Evolutionary conservation across 1,284 basidiomycete genomes (phyloP).

Genomic region (Phellopilus nigrolimitatus): DNA sequence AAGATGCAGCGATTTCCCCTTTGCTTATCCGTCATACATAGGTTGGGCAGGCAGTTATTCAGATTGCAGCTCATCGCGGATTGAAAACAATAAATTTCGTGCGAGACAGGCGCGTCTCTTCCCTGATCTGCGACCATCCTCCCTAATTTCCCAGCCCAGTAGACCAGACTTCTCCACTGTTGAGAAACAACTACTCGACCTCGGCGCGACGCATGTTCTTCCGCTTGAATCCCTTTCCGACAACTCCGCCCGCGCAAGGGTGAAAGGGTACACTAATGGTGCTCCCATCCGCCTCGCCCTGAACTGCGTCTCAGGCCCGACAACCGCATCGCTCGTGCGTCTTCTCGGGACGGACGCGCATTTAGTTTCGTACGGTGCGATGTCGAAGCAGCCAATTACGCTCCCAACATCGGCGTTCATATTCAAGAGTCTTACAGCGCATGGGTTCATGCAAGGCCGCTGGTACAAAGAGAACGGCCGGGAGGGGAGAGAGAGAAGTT

Average conservation of each 20-base stretch:
- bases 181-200: slow-evolving; percentile 43
- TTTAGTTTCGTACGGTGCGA: slow-evolving; percentile 82
- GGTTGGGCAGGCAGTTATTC: slow-evolving; percentile 78
- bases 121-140: slow-evolving; percentile 1
- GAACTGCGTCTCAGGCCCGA: slow-evolving; percentile 75
- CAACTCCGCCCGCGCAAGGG: slow-evolving; percentile 6
- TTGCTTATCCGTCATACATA: too few relatives aligned
- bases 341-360: slow-evolving; percentile 62
- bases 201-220: slow-evolving; percentile 67
- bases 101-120: slow-evolving; percentile 50
- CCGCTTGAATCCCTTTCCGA: slow-evolving; percentile 6
- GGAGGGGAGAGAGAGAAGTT: slow-evolving; percentile 39
- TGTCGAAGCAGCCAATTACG: slow-evolving; percentile 77
- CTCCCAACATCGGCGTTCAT: slow-evolving; percentile 79
- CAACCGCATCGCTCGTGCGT: slow-evolving; percentile 63
- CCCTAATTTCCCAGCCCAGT: background rate
- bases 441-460: slow-evolving; percentile 73
- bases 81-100: slow-evolving; percentile 77
- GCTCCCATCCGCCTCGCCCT: slow-evolving; percentile 59
- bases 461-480: slow-evolving; percentile 54
- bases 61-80: slow-evolving; percentile 65
- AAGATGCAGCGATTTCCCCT: too few relatives aligned
- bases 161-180: slow-evolving; percentile 52
- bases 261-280: slow-evolving; percentile 1
- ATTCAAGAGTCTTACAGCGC: slow-evolving; percentile 69